Percentiles rank a stretch among this genome's conserved stretches.
These are phyloP conservation scores for Acaromyces ingoldii DNA, from an alignment of 1,284 basidiomycete genomes.

Conservation along the genomic window DNA sequence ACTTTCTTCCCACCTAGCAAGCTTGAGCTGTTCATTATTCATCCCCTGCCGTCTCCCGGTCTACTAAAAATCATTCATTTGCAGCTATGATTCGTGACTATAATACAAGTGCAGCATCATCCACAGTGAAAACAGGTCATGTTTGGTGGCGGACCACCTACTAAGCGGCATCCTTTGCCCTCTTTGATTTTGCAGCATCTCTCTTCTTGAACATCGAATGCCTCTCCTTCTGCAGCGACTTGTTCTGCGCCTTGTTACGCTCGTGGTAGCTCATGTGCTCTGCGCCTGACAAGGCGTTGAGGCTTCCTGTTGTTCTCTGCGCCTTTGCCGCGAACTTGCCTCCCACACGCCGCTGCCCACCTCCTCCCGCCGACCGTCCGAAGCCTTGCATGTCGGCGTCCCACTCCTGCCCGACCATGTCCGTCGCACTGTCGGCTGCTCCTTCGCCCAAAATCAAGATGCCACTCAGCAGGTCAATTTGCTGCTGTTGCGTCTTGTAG, in stretches of 20 bases:
- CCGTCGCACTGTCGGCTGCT: constrained; percentile 80
- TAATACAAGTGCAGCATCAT: too few species aligned
- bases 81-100: too few species aligned
- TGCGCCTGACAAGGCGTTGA: constrained; percentile 50
- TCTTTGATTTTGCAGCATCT: background rate
- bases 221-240: constrained; percentile 40
- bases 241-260: constrained; percentile 50
- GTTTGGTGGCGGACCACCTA: too few species aligned
- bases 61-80: too few species aligned
- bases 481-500: constrained; percentile 82
- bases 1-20: constrained; percentile 7
- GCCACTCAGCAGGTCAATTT: constrained; percentile 85
- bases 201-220: constrained; percentile 42
- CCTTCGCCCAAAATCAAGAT: constrained; percentile 87
- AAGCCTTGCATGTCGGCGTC: constrained; percentile 18
- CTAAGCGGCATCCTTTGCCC: background rate
- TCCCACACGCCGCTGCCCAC: constrained; percentile 6
- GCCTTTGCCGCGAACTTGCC: constrained; percentile 21
- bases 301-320: constrained; percentile 42
- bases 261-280: constrained; percentile 52
- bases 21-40: too few species aligned
- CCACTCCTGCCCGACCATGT: constrained; percentile 60
- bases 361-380: constrained; percentile 4
- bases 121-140: too few species aligned
- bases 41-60: too few species aligned